A percentile compares a stretch with the other conserved stretches of the same genome.
phyloP scores from a whole-genome alignment of 805 yeast genomes.

The Yamadazyma laniorum region DNA sequence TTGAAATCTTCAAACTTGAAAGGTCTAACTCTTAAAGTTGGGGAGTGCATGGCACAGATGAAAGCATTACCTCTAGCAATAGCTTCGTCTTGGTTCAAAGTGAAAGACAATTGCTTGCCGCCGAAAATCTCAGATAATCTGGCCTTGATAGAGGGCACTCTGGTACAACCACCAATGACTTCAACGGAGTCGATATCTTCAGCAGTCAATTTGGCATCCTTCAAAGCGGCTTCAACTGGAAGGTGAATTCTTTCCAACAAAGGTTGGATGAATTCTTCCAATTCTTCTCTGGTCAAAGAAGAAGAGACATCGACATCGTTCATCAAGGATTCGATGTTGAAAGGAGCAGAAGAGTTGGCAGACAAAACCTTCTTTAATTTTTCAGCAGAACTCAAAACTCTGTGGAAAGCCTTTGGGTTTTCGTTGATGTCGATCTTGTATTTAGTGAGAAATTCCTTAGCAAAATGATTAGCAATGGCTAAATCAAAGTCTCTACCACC shows the following conservation, averaged over 20 bases:
- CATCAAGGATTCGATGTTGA: slow-evolving; percentile 95
- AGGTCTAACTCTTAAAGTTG: slow-evolving; percentile 97
- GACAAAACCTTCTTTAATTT: slow-evolving; percentile 92
- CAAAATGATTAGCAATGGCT: slow-evolving; percentile 93
- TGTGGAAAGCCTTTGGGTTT: slow-evolving; percentile 92
- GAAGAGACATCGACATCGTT: slow-evolving; percentile 94
- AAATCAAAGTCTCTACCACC: slow-evolving; percentile 98
- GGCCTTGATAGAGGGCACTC: slow-evolving; percentile 92
- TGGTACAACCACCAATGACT: slow-evolving; percentile 96
- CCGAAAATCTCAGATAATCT: slow-evolving; percentile 77
- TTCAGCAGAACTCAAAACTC: slow-evolving; percentile 91
- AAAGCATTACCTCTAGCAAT: slow-evolving; percentile 99
- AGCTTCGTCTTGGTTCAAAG: slow-evolving; percentile 98
- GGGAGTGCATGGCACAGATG: slow-evolving; percentile 98
- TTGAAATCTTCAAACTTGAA: slow-evolving; percentile 96
- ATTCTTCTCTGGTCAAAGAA: slow-evolving; percentile 82
- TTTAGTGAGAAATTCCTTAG: slow-evolving; percentile 85
- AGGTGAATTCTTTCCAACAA: slow-evolving; percentile 69
- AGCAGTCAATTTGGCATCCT: slow-evolving; percentile 67
- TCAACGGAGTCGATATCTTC: slow-evolving; percentile 88
- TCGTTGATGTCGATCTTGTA: slow-evolving; percentile 89
- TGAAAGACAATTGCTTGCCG: slow-evolving; percentile 83
- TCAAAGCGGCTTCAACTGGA: slow-evolving; percentile 81
- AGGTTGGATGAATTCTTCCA: slow-evolving; percentile 87
- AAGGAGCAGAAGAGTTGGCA: slow-evolving; percentile 93